Evolutionary conservation across 129 eudicot genomes (phyloP), one percentile per base, ranked within the genome.

Genomic region (Artemisia tridentata): DNA sequence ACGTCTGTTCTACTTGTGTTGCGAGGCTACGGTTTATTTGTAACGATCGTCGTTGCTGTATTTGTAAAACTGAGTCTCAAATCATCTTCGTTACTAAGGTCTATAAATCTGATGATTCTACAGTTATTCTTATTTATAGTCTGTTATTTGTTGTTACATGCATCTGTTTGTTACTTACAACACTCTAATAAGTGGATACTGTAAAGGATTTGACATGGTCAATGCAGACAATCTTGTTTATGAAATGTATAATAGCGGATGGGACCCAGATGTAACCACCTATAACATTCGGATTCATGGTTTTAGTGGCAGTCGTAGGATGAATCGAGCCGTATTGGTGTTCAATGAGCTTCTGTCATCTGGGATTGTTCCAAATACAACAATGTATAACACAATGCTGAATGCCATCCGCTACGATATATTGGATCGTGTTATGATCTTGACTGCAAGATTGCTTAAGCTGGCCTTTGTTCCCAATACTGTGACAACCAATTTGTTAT

Each of bases 401-500:
- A 93, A 78, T 74, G 97, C 86, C 29, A 72, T 87, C 69, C 90
- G 99, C 65, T 75, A 81, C 65, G 96, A 87, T 63, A 72, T 87
- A 71, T 69, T 85, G 20, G 92, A 90, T 41, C 86, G 80, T 23
- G 96, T 96, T 64, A 87, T 90, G 97, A 87, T 85, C 68, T 68
- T 93, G 84, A 78, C 88, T 51, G 99, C 88, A 0, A 93, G 83
- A 74, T 72, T 93, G 87, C 91, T 89, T 68, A 93, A 93, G 81
- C 75, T 93, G 86, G 92, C 88, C 5, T 90, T 93, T 87, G 84
- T 85, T 49, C 99, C 99, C n/a, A 86, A 93, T 80, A 76, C 79
- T 31, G 96, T 90, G 75, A 89, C 99, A 11, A 77, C 80, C 10
- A 93, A 90, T 69, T 78, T 82, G 76, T 83, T 92, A 78, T 57